Base-by-base conservation (phyloP, 1,284 basidiomycete species). In the Sporisorium exsertum region DNA sequence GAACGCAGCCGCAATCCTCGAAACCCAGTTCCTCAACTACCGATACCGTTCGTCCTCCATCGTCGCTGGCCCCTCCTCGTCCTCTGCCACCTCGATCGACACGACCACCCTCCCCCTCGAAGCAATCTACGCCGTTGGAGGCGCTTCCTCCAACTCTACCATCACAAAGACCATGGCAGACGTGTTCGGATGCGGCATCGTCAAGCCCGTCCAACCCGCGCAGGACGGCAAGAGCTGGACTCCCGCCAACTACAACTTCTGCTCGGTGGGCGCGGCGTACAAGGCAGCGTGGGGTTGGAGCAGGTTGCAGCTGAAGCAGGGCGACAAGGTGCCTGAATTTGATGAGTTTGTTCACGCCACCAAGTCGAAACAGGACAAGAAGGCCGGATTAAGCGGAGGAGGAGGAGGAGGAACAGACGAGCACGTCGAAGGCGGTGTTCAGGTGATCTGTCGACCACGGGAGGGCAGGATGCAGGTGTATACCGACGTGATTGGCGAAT, bases 1-100 rank as follows among this genome's bases (percentile, higher is more conserved):
- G 6, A 92, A 94, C 83, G 90, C 93, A 4, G 89, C 92, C n/a
- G 91, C 92, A 6, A 93, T 95, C 73, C 87, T 95, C 73, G 92
- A 94, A 85, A 93, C 92, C 0, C 94, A 95, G 81, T 90, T 95
- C 83, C 87, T 95, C 81, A 94, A 90, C 65, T 94, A 91, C 86
- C 89, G 89, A 65, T 90, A 90, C 47, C 90, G 91, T 62, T 89
- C 92, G 33, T 87, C 87, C 2, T 89, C 89, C n/a, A 92, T 93
- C 79, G 86, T 93, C 26, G 91, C 91, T 26, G 61, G 63, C 24
- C 56, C 68, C 5, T 50, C 65, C 0, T 42, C 60, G 4, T 52
- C 51, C 12, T 45, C 64, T 6, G 43, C 62, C 16, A 27, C 61
- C 3, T 20, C 58, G 3, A 37, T 51, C 13, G 56, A 64, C 52